Conservation (phyloP, 768 basidiomycete species). For the Porphyrellus cyaneotinctus region DNA sequence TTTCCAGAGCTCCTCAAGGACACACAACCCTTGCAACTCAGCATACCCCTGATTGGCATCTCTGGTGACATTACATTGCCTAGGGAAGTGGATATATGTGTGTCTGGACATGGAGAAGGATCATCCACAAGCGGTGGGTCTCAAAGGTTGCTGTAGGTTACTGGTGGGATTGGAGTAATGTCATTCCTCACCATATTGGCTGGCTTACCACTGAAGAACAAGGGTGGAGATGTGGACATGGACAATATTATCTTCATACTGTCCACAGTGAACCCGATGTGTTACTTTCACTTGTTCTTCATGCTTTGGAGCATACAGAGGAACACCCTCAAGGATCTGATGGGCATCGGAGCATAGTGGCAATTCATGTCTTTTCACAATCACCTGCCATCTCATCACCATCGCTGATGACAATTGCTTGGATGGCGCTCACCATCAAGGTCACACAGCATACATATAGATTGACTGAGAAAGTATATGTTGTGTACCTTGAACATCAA, state of each 20-base stretch:
- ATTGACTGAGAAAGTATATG: constrained; percentile 14
- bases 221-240: background rate
- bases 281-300: constrained; percentile 38
- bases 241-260: constrained; percentile 44
- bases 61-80: constrained; percentile 49
- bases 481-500: constrained; percentile 5
- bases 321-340: background rate
- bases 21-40: constrained; percentile 36
- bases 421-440: constrained; percentile 8
- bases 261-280: constrained; percentile 54
- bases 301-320: background rate
- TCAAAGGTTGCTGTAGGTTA: constrained; percentile 47
- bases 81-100: background rate
- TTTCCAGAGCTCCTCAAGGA: constrained; percentile 42
- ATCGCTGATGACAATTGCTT: constrained; percentile 7
- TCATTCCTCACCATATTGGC: constrained; percentile 58
- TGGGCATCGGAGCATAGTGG: constrained; percentile 15
- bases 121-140: background rate
- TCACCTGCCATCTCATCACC: background rate
- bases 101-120: background rate
- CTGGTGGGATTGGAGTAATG: constrained; percentile 64
- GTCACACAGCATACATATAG: constrained; percentile 15
- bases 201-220: constrained; percentile 1
- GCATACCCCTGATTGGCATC: constrained; percentile 46
- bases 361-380: constrained; percentile 39